Evolutionary conservation across 2,329 filamentous ascomycete species (phyloP).

Genomic region (Trichoderma gracile): DNA sequence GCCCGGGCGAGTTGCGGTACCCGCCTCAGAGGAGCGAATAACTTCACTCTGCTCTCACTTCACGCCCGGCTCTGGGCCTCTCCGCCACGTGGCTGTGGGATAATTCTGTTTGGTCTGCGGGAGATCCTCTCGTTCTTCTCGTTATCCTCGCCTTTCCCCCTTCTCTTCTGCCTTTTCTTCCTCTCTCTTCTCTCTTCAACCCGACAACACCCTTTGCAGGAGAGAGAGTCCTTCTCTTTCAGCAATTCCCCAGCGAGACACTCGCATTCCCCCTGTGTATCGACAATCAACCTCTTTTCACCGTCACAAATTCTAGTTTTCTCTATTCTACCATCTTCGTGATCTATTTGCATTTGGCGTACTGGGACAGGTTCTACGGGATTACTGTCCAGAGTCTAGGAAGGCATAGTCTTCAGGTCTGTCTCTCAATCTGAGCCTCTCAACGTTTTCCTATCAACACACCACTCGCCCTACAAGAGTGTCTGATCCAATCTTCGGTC

Average conservation of each 20-base stretch:
- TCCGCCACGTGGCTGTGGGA: neutral
- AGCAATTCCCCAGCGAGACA: neutral
- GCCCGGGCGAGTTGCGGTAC: slow-evolving; percentile 2
- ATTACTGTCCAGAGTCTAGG: neutral
- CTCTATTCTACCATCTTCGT: neutral
- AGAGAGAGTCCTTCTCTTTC: neutral
- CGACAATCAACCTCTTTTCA: neutral
- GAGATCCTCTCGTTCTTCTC: neutral
- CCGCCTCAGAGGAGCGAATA: neutral
- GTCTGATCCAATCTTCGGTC: neutral
- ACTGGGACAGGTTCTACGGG: neutral
- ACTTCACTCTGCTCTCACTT: slow-evolving; percentile 16
- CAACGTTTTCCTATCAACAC: too few species aligned
- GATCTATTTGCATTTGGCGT: neutral
- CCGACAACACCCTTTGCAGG: neutral
- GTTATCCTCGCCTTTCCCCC: neutral
- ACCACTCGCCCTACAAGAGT: neutral
- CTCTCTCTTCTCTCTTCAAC: neutral
- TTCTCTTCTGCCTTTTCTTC: neutral
- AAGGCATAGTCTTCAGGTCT: slow-evolving; percentile 1
- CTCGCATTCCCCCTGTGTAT: neutral
- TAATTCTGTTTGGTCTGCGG: neutral
- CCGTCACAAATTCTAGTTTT: neutral
- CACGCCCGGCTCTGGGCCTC: neutral
- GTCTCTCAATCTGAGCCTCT: neutral